phyloP scores from a whole-genome alignment of 2,329 filamentous ascomycete species.

The Cercospora sojina region DNA sequence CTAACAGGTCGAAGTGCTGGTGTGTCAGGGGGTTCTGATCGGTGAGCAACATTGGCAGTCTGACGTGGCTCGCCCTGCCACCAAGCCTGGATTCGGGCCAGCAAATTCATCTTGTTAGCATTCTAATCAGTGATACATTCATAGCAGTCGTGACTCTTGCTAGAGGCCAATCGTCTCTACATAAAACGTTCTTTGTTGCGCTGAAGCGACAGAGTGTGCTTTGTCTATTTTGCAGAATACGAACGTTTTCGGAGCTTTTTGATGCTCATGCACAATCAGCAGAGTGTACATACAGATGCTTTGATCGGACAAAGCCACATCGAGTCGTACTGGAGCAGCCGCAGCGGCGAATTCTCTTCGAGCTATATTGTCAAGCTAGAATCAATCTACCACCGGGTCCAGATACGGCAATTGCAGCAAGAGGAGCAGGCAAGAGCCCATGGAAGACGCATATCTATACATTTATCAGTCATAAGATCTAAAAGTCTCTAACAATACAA shows the following conservation, averaged over 20 bases:
- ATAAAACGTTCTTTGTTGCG: neutral
- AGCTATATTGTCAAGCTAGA: no score
- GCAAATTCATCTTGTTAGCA: neutral
- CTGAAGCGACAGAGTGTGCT: neutral
- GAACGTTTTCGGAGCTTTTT: neutral
- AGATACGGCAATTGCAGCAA: no score
- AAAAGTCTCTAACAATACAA: conserved; percentile 8
- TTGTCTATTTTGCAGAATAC: neutral
- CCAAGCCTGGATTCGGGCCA: neutral
- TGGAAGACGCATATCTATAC: neutral
- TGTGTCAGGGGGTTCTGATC: neutral
- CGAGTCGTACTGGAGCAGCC: no score
- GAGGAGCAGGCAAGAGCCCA: no score
- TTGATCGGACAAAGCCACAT: neutral
- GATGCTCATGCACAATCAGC: neutral
- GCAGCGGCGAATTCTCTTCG: no score
- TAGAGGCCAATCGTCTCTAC: no score
- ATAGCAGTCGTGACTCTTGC: no score
- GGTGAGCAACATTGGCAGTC: neutral
- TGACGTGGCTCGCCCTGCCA: neutral
- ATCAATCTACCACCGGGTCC: no score
- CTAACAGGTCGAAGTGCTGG: neutral
- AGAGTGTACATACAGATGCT: neutral
- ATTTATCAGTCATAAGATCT: conserved; percentile 2
- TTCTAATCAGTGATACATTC: no score